Evolutionary conservation across 306 rosid genomes (phyloP).

Genomic region (Ormosia semicastrata): DNA sequence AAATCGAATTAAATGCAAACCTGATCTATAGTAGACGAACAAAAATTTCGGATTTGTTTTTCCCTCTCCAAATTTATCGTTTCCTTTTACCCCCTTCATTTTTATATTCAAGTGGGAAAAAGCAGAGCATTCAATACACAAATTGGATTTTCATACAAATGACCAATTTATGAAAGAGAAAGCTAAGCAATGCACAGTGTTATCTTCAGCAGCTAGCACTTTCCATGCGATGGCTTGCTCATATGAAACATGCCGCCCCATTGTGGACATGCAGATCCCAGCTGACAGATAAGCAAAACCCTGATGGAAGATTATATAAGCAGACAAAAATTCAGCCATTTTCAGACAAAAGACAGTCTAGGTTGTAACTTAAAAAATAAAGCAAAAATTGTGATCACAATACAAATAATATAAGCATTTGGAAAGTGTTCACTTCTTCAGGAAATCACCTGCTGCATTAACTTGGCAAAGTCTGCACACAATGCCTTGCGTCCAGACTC

Average conservation of each 20-base stretch:
- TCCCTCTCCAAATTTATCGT: constrained; percentile 8
- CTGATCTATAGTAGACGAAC: constrained; percentile 32
- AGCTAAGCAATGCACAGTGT: constrained; percentile 79
- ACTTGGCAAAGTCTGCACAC: constrained; percentile 73
- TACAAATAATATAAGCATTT: not conserved
- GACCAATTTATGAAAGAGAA: constrained; percentile 96
- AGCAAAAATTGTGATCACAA: not conserved
- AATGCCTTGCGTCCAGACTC: constrained; percentile 84
- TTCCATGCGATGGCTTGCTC: constrained; percentile 98
- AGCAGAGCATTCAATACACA: not conserved
- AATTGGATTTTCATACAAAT: constrained; percentile 64
- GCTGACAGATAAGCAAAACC: constrained; percentile 83
- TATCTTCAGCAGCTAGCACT: constrained; percentile 76
- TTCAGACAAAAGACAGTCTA: not conserved
- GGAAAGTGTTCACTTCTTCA: not conserved
- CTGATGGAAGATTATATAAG: constrained; percentile 26
- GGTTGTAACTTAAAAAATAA: not conserved
- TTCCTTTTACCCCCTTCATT: constrained; percentile 14
- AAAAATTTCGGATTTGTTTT: constrained; percentile 42
- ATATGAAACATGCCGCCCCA: constrained; percentile 83
- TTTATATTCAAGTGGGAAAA: constrained; percentile 27
- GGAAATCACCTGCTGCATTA: constrained; percentile 79
- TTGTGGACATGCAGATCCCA: constrained; percentile 90
- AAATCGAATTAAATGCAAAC: constrained; percentile 56
- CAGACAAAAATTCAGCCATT: not conserved